A percentile compares a stretch with the other conserved stretches of the same genome.
Conservation (phyloP, 176 grass and related monocot genomes). For the Tuctoria greenei region DNA sequence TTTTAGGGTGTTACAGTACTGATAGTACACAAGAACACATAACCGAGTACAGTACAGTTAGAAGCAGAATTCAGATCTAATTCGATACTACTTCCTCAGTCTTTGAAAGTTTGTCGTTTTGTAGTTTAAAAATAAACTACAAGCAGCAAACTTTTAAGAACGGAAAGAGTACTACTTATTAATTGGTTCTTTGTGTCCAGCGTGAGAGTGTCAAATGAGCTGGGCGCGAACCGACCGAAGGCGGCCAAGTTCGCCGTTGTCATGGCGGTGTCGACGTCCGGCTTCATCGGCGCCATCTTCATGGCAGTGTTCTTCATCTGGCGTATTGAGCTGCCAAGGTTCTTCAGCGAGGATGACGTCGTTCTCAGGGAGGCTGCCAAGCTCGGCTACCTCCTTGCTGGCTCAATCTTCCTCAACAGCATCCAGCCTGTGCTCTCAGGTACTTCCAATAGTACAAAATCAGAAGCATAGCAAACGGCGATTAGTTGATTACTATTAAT, state of each 20-base stretch:
- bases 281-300: slow-evolving; percentile 51
- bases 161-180: too few relatives aligned
- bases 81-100: too few relatives aligned
- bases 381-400: slow-evolving; percentile 61
- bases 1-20: too few relatives aligned
- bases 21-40: too few relatives aligned
- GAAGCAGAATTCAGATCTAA: too few relatives aligned
- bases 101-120: too few relatives aligned
- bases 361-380: slow-evolving; percentile 52
- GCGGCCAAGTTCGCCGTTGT: slow-evolving; percentile 60
- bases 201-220: slow-evolving; percentile 78
- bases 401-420: slow-evolving; percentile 60
- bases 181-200: slow-evolving; percentile 43
- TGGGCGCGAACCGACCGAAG: slow-evolving; percentile 57
- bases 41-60: too few relatives aligned
- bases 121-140: too few relatives aligned
- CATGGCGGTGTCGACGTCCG: slow-evolving; percentile 51
- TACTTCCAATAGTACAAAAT: not conserved
- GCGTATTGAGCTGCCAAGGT: slow-evolving; percentile 45
- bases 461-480: too few relatives aligned
- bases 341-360: slow-evolving; percentile 55
- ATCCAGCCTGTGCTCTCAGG: slow-evolving; percentile 73
- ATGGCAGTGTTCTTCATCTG: slow-evolving; percentile 54
- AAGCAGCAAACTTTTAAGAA: too few relatives aligned
- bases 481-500: too few relatives aligned